These are phyloP conservation scores for Parachlorella kessleri DNA, from an alignment of 139 green algal species.

Conservation along the genomic window DNA sequence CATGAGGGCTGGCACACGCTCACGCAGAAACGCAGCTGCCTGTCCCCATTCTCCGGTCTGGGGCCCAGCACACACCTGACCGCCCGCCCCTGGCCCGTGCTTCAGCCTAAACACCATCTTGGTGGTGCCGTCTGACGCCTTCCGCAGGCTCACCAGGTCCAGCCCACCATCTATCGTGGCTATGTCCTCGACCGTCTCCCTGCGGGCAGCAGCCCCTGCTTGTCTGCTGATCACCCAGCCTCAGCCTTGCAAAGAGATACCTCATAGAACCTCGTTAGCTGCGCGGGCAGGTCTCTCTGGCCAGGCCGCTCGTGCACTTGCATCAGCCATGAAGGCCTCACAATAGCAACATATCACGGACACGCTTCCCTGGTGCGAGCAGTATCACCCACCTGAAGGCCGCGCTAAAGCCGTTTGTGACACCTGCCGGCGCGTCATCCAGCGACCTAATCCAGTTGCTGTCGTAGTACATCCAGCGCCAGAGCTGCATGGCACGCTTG, in stretches of 20 bases:
- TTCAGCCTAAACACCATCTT: constrained; percentile 81
- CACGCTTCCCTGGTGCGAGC: too few species aligned
- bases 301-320: too few species aligned
- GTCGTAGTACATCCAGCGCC: constrained; percentile 86
- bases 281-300: too few species aligned
- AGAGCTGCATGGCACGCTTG: constrained; percentile 75
- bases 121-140: constrained; percentile 68
- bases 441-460: constrained; percentile 49
- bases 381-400: constrained; percentile 47
- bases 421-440: constrained; percentile 48
- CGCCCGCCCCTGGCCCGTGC: constrained; percentile 30
- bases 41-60: too few species aligned
- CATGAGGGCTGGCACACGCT: too few species aligned
- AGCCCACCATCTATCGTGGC: constrained; percentile 68
- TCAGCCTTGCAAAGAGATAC: too few species aligned
- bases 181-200: constrained; percentile 33
- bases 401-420: constrained; percentile 59
- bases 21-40: too few species aligned
- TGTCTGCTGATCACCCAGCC: too few species aligned
- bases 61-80: constrained; percentile 43
- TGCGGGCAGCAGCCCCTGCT: not conserved
- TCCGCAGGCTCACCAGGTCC: constrained; percentile 53
- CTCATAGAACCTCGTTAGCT: too few species aligned
- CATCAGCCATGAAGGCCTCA: too few species aligned
- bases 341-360: too few species aligned